Base-by-base conservation (phyloP, 2,329 filamentous ascomycete genomes). In the Thielaviopsis punctulata region DNA sequence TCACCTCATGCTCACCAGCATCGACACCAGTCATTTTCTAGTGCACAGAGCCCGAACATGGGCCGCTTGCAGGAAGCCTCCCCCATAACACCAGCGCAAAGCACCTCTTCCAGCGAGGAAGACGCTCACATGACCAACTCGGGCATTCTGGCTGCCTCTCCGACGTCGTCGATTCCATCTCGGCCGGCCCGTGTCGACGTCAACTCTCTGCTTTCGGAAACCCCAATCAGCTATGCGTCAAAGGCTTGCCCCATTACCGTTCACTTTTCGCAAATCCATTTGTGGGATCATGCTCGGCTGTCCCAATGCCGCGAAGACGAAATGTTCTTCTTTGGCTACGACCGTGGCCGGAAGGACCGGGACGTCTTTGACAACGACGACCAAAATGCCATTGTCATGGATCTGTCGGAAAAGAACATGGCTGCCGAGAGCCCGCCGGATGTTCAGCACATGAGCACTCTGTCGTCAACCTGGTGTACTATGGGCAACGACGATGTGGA, bases 311-410 rank as follows among this genome's bases (percentile, higher is more conserved):
- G 39, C 8, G n/a, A 58, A 55, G 57, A 67, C 55, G 60, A 69
- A 57, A 64, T 65, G 33, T 72, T 66, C 6, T 76, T 72, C 44
- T 87, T 84, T 61, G 85, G 86, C 5, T 75, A 84, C 55, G 86
- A 90, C 60, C 71, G 77, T 52, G 86, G 85, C 1, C 70, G 79
- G 55, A 73, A 73, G 9, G 85, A 90, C 64, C 66, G 77, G 19
- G 85, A 90, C 59, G 67, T 84, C 1, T 77, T 78, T 24, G 76
- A 73, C 49, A 89, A 89, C 58, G 77, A 87, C 60, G 85, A 90
- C 58, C 65, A 68, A 25, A 75, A 75, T 48, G 83, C 84, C 15
- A 80, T 89, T 39, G 73, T 73, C 64, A 45, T 64, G 64, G 45
- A 67, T 65, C 50, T 55, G 19, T 50, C 53, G 6, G 25, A 33